phyloP scores from a whole-genome alignment of 1,284 basidiomycete genomes.

The Apiotrichum domesticum region DNA sequence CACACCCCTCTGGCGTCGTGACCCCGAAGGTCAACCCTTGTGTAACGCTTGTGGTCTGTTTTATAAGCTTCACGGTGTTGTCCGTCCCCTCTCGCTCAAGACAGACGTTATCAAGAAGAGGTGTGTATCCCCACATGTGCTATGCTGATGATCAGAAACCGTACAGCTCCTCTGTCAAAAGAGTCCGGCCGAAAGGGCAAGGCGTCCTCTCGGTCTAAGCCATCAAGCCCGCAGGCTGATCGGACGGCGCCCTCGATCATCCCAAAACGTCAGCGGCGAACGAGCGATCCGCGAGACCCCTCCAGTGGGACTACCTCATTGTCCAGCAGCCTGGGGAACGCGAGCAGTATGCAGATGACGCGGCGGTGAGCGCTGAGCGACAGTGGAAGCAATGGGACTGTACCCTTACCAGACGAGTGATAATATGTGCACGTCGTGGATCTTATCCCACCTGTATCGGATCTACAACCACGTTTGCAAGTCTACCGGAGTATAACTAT shows the following conservation, averaged over 20 bases:
- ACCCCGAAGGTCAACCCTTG: constrained; percentile 89
- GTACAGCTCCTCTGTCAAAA: constrained; percentile 13
- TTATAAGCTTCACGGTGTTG: constrained; percentile 91
- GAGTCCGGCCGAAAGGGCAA: constrained; percentile 10
- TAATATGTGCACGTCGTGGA: too few relatives aligned
- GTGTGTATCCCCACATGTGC: constrained; percentile 48
- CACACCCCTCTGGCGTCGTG: constrained; percentile 89
- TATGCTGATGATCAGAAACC: constrained; percentile 10
- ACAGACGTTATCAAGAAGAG: constrained; percentile 98
- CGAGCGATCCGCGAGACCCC: constrained; percentile 5
- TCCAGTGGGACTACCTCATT: constrained; percentile 6
- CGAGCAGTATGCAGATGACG: constrained; percentile 9
- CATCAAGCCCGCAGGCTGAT: constrained; percentile 9
- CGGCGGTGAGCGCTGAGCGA: background rate
- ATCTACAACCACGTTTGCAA: too few relatives aligned
- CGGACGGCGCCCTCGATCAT: constrained; percentile 7
- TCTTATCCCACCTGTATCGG: too few relatives aligned
- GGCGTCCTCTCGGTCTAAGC: constrained; percentile 10
- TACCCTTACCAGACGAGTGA: too few relatives aligned
- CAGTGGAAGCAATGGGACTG: too few relatives aligned
- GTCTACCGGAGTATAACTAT: too few relatives aligned
- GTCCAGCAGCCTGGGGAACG: constrained; percentile 3
- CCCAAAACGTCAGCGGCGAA: constrained; percentile 18
- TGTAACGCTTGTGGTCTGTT: constrained; percentile 87
- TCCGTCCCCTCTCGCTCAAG: constrained; percentile 86